Percentiles rank a stretch among this genome's conserved stretches.
phyloP scores from a whole-genome alignment of 1,139 yeast genomes.

The Blastobotrys apis region DNA sequence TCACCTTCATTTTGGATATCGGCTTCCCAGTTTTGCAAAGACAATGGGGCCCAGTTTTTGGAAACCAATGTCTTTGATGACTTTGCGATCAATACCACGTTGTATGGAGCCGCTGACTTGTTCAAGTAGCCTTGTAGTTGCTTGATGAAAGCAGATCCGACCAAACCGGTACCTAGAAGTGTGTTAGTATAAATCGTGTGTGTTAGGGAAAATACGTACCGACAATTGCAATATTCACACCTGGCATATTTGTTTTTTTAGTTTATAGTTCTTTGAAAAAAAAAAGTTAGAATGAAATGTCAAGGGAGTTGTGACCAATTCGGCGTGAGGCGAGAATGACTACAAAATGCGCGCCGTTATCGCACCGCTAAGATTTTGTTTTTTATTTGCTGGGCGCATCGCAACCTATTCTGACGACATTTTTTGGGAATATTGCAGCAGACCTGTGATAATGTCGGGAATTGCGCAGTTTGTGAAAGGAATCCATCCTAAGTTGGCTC shows the following conservation, averaged over 20 bases:
- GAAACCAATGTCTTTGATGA: conserved; percentile 65
- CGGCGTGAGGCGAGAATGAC: no score
- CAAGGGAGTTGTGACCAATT: no score
- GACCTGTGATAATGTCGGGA: no score
- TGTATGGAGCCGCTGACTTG: conserved; percentile 44
- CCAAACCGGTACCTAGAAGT: conserved; percentile 73
- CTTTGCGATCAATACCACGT: conserved; percentile 77
- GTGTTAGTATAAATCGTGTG: background rate
- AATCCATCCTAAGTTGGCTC: conserved; percentile 1
- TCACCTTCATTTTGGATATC: conserved; percentile 42
- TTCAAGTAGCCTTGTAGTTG: conserved; percentile 53
- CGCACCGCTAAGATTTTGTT: no score
- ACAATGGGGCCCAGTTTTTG: conserved; percentile 64
- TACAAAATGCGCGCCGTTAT: no score
- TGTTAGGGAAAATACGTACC: conserved; percentile 42
- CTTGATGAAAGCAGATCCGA: conserved; percentile 84
- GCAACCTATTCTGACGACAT: no score
- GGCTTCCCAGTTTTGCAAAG: conserved; percentile 54
- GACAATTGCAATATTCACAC: conserved; percentile 71
- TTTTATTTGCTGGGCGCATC: no score
- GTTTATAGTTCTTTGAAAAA: background rate
- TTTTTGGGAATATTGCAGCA: no score
- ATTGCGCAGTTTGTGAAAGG: no score
- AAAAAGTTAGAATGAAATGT: background rate
- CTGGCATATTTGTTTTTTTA: conserved; percentile 1